Base-by-base conservation (phyloP, 2,329 filamentous ascomycete genomes). In the Fragosphaeria purpurea region DNA sequence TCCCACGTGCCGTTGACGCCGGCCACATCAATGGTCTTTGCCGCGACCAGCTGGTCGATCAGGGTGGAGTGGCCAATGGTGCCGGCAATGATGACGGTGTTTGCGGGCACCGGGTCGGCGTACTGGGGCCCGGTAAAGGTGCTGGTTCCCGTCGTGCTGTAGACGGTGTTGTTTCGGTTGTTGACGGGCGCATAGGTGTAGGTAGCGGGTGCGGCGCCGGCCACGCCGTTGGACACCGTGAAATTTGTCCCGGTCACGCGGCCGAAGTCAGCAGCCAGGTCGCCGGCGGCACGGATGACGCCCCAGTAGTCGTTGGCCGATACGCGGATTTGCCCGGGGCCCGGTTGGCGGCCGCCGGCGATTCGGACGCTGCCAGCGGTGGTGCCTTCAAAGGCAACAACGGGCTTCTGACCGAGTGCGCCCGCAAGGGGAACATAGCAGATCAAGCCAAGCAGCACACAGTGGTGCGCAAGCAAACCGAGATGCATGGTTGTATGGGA, bases 231-330 rank as follows among this genome's bases (percentile, higher is more conserved):
- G 58, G 74, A 75, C 4, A 80, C 66, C 1, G 79, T 77, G 51
- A 82, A 76, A 62, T 85, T 84, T 32, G 67, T 73, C 7, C 82
- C 82, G 0, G 82, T 85, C 5, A 86, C 82, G n/a, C 80, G 76
- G 12, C 82, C 82, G 65, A 88, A 85, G 62, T 88, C 84, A 4
- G 70, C 60, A 0, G 82, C 80, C 8, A 88, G 71, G 62, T 88
- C 83, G 40, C 80, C 72, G 0, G 81, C 83, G 5, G 80, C 82
- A 32, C 83, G 75, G 49, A 85, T 72, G 1, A 86, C 83, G 51
- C 82, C 83, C 67, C 79, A 82, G 70, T 77, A 84, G 53, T 86
- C 83, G 50, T 76, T 67, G 22, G 63, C 58, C 8, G 77, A 76
- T n/a, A 81, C 69, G 3, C 76, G 66, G 47, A 83, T 78, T 59